Evolutionary conservation across 768 basidiomycete genomes (phyloP).

Genomic region (Tulasnella sp.): DNA sequence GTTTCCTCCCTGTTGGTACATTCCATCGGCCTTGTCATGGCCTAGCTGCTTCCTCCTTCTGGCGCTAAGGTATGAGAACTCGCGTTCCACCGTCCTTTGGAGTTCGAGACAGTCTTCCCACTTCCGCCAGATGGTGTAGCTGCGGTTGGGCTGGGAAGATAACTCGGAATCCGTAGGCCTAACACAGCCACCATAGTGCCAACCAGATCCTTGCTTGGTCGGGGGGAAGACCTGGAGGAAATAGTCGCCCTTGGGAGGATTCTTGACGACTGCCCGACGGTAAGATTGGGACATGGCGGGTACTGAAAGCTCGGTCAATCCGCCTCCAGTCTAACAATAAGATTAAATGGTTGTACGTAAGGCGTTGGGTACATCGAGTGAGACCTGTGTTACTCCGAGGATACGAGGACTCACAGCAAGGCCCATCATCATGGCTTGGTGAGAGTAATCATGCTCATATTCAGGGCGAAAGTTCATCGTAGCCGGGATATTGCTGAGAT

Average conservation of each 20-base stretch:
- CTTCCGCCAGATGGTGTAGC: constrained; percentile 11
- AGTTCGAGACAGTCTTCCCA: constrained; percentile 18
- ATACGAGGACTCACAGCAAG: constrained; percentile 1
- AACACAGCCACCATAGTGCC: constrained; percentile 11
- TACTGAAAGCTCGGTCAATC: constrained; percentile 4
- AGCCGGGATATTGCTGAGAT: too few species aligned
- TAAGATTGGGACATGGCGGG: constrained; percentile 13
- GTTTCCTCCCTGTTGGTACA: neutral
- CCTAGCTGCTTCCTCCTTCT: constrained; percentile 2
- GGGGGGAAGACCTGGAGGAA: constrained; percentile 8
- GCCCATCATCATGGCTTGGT: constrained; percentile 15
- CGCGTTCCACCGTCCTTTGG: constrained; percentile 13
- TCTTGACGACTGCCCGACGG: constrained; percentile 9
- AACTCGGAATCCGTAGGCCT: neutral
- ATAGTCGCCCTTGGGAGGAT: constrained; percentile 13
- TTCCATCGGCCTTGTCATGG: neutral
- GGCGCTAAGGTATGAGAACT: constrained; percentile 8
- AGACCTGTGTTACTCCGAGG: too few species aligned
- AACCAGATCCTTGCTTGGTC: constrained; percentile 1
- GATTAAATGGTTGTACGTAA: neutral
- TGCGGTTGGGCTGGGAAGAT: neutral
- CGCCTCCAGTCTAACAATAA: neutral
- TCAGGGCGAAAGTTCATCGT: constrained; percentile 9
- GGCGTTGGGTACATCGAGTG: too few species aligned
- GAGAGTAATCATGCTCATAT: constrained; percentile 9